Evolutionary conservation across 2,329 filamentous ascomycete species (phyloP).

Genomic region (Aspergillus eucalypticola): DNA sequence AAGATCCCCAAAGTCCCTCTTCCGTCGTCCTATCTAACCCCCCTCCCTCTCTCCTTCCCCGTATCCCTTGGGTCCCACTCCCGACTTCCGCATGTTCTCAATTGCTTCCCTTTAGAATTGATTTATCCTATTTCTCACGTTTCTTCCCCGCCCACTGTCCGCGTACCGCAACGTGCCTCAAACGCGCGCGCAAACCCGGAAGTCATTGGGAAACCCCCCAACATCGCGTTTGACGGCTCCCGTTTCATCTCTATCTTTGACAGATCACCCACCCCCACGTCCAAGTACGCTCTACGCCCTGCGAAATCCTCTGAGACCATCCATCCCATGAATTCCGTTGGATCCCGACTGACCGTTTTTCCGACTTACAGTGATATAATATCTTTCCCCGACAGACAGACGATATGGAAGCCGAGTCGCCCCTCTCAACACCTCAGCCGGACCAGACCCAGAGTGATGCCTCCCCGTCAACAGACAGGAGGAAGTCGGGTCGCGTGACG

Average conservation of each 20-base stretch:
- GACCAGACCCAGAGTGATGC: conserved; percentile 20
- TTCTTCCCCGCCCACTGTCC: neutral
- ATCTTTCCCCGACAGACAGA: neutral
- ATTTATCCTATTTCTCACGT: neutral
- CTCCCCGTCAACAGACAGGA: conserved; percentile 35
- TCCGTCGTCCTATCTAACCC: conserved; percentile 12
- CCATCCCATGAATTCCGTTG: neutral
- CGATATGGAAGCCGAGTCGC: conserved; percentile 27
- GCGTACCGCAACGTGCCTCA: conserved; percentile 3
- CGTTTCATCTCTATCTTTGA: conserved; percentile 7
- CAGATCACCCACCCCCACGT: conserved; percentile 15
- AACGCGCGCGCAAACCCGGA: conserved; percentile 19
- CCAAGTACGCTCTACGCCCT: conserved; percentile 15
- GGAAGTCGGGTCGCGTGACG: conserved; percentile 47
- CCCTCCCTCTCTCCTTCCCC: conserved; percentile 5
- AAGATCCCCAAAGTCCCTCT: neutral
- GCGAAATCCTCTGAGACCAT: neutral
- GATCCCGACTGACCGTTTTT: neutral
- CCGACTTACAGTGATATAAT: conserved; percentile 7
- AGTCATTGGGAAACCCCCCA: neutral
- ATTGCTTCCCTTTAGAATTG: neutral
- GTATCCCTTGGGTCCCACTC: conserved; percentile 6
- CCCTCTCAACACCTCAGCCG: conserved; percentile 21
- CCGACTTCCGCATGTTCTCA: neutral
- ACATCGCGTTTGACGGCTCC: conserved; percentile 16